Evolutionary conservation across 331 rosid species (phyloP).

Genomic region (Quercus tomentella): DNA sequence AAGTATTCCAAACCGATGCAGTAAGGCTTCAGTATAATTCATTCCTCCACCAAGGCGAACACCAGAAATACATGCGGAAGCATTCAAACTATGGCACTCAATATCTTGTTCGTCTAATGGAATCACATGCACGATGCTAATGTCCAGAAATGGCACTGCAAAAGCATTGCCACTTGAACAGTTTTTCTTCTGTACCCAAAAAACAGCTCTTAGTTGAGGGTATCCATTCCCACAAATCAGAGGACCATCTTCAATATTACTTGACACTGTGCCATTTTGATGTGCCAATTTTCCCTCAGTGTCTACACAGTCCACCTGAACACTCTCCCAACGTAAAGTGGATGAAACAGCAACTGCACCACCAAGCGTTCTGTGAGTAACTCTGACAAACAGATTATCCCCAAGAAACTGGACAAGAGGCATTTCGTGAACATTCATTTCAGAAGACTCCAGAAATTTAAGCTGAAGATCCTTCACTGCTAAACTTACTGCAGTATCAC

Average conservation of each 20-base stretch:
- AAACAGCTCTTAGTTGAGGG: slow-evolving; percentile 75
- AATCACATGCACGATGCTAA: slow-evolving; percentile 64
- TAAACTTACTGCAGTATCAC: slow-evolving; percentile 83
- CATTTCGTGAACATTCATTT: slow-evolving; percentile 54
- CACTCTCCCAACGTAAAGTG: slow-evolving; percentile 65
- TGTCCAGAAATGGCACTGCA: slow-evolving; percentile 66
- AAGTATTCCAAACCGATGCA: slow-evolving; percentile 90
- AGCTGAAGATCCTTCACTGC: slow-evolving; percentile 64
- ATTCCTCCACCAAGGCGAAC: slow-evolving; percentile 93
- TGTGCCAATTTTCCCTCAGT: slow-evolving; percentile 49
- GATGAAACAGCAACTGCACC: slow-evolving; percentile 92
- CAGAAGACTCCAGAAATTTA: slow-evolving; percentile 82
- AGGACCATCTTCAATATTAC: slow-evolving; percentile 42
- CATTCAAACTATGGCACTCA: slow-evolving; percentile 78
- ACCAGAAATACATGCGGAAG: slow-evolving; percentile 78
- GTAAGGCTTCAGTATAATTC: slow-evolving; percentile 86
- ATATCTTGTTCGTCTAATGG: slow-evolving; percentile 62
- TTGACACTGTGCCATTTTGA: slow-evolving; percentile 37
- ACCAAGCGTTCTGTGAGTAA: slow-evolving; percentile 83
- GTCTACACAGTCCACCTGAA: slow-evolving; percentile 76
- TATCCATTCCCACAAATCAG: slow-evolving; percentile 46
- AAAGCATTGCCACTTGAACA: slow-evolving; percentile 36
- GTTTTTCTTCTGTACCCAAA: slow-evolving; percentile 71
- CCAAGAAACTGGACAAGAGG: slow-evolving; percentile 89
- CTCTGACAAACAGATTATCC: slow-evolving; percentile 57